Base-by-base conservation (phyloP, 1,284 basidiomycete species). In the Exobasidium cylindrosporum region DNA sequence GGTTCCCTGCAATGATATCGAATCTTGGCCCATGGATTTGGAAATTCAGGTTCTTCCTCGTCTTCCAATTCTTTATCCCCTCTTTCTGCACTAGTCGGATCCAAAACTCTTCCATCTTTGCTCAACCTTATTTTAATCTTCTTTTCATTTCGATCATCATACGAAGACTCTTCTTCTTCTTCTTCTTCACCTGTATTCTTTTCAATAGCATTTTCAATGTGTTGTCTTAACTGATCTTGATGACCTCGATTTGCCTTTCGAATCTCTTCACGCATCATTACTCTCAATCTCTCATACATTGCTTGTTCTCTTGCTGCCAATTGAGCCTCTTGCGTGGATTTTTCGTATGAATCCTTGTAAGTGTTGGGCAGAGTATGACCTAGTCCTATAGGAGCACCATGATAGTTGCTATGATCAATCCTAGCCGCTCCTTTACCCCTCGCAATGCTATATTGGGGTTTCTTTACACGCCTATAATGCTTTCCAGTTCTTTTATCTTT, bases 1-100 rank as follows among this genome's bases (percentile, higher is more conserved):
- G 68, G 68, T 44, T 76, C 73, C 26, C 73, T 59, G 45, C 70
- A 46, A 64, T 64, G 65, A 60, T 72, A 74, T 3, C 72, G 62
- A 30, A 69, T 58, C 5, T 60, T 62, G 1, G 72, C 70, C 70
- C 70, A 72, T 60, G 72, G 35, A 17, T 40, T 76, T 45, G 72
- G 72, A 54, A 74, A 76, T 46, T 62, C 66, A 52, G 57, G 58
- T 7, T 66, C 64, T 1, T 70, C 70, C 24, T 29, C 54, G 13
- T 29, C 54, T 24, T 29, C 21, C 30, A 26, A 24, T 10, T 29
- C 23, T 13, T 21, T 29, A n/a, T 35, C 21, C 17, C 17, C 53
- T 14, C 53, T 1, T 24, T 30, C 58, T 14, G 30, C 35, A 40
- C 35, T 40, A 10, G 35, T 10, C 17, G 35, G 35, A 40, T 40